Conservation (phyloP, 2,329 filamentous ascomycete species). For the Penicillium sp. region DNA sequence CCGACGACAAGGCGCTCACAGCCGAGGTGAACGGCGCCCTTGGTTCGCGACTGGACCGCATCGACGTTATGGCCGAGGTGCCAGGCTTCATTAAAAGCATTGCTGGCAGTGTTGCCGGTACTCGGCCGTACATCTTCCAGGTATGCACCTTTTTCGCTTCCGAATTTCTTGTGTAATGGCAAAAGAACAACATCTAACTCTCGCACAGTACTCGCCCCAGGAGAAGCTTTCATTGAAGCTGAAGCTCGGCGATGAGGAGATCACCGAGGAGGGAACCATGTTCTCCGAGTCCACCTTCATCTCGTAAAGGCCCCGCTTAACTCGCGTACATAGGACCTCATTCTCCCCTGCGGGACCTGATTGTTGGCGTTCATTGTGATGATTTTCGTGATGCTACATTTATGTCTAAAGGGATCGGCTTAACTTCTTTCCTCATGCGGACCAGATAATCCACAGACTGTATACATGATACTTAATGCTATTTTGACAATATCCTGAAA, state of each 20-base stretch:
- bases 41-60: conserved; percentile 69
- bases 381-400: conserved; percentile 28
- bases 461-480: conserved; percentile 30
- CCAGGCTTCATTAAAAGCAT: conserved; percentile 94
- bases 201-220: conserved; percentile 63
- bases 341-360: conserved; percentile 12
- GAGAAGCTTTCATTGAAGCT: conserved; percentile 71
- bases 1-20: conserved; percentile 70
- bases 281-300: conserved; percentile 98
- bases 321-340: conserved; percentile 29
- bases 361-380: conserved; percentile 27
- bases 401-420: conserved; percentile 23
- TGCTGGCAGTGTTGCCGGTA: conserved; percentile 81
- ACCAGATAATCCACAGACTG: conserved; percentile 24
- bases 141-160: conserved; percentile 46
- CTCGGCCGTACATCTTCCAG: conserved; percentile 97
- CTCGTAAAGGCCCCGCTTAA: conserved; percentile 48
- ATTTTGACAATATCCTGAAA: conserved; percentile 21
- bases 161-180: neutral
- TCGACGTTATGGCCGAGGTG: conserved; percentile 96
- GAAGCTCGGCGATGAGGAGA: conserved; percentile 77
- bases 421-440: conserved; percentile 15
- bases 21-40: conserved; percentile 68
- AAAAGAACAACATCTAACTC: neutral
- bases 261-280: conserved; percentile 71